Base-by-base conservation (phyloP, 2,329 filamentous ascomycete genomes). In the Pseudogymnoascus sp. region DNA sequence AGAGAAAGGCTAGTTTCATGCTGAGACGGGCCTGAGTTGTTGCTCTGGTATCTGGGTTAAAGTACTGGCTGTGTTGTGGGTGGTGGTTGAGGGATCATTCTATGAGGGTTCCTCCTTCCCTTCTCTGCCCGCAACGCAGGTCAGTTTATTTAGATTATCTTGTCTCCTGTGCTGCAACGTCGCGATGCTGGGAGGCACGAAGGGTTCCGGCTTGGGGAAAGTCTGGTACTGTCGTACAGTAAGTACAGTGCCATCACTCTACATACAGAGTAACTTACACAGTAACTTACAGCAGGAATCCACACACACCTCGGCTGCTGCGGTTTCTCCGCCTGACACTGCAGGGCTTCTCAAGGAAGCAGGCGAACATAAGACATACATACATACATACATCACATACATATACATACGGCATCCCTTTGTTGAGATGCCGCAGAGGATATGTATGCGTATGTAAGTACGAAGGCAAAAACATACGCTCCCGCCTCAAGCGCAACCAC, bases 271-370 rank as follows among this genome's bases (percentile, higher is more conserved):
- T 19, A 19, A 19, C 19, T 19, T 19, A 19, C 19, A 19, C 19
- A 19, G 19, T 19, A 19, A 19, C 19, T 19, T 19, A 19, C 8
- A 22, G 2, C 23, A 8, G 5, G 22, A 28, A 49, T 49, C 42
- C 42, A 49, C 42, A n/a, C 42, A 49, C 42, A 49, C 42, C 42
- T 49, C 42, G 42, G 42, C 42, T 49, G 42, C 42, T 25, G 42
- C 42, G 42, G 42, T 28, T 49, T 49, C 42, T 49, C 42, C 42
- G 42, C 42, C 42, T 49, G 42, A 28, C 42, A 28, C 42, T 49
- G 42, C 42, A 49, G 42, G 42, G 42, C 42, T 49, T 42, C 38
- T 45, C 42, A 14, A 45, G 9, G 41, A 49, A 49, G 42, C 11
- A 23, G 41, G 11, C 19, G 11, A 25, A 49, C 22, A 28, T 49